These are phyloP conservation scores for Citrus hindsii DNA, from an alignment of 345 rosid genomes.

Conservation along the genomic window DNA sequence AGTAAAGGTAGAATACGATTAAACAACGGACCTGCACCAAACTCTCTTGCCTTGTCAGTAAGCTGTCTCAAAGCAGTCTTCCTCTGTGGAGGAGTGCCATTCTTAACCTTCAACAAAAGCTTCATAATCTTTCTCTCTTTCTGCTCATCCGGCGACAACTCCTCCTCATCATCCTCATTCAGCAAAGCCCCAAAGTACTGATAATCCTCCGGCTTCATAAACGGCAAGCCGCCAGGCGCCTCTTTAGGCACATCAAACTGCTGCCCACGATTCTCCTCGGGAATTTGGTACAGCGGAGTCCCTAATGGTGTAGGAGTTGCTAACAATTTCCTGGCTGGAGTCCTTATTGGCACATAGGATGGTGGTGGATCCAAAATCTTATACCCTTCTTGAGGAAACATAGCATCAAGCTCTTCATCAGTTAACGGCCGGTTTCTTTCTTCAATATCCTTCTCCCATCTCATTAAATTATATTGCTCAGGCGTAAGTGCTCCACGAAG, in stretches of 20 bases:
- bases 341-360: slow-evolving; percentile 89
- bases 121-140: slow-evolving; percentile 98
- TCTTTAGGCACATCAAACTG: slow-evolving; percentile 95
- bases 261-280: slow-evolving; percentile 94
- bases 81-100: slow-evolving; percentile 97
- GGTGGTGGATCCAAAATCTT: slow-evolving; percentile 94
- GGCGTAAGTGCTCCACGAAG: slow-evolving; percentile 80
- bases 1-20: slow-evolving; percentile 85
- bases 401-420: slow-evolving; percentile 96
- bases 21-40: slow-evolving; percentile 96
- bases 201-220: slow-evolving; percentile 98
- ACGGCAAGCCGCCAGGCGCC: slow-evolving; percentile 83
- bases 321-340: slow-evolving; percentile 81
- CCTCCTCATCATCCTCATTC: slow-evolving; percentile 93
- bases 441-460: slow-evolving; percentile 99
- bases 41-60: slow-evolving; percentile 95
- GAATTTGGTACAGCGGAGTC: slow-evolving; percentile 80
- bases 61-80: slow-evolving; percentile 96
- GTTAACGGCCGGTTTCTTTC: slow-evolving; percentile 95
- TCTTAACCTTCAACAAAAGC: slow-evolving; percentile 91
- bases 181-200: slow-evolving; percentile 84
- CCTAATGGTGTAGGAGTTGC: slow-evolving; percentile 95
- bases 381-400: slow-evolving; percentile 92
- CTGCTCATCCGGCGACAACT: slow-evolving; percentile 87
- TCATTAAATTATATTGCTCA: slow-evolving; percentile 78